Evolutionary conservation across 106 monocot genomes (phyloP).

Genomic region (Vanilla planifolia): DNA sequence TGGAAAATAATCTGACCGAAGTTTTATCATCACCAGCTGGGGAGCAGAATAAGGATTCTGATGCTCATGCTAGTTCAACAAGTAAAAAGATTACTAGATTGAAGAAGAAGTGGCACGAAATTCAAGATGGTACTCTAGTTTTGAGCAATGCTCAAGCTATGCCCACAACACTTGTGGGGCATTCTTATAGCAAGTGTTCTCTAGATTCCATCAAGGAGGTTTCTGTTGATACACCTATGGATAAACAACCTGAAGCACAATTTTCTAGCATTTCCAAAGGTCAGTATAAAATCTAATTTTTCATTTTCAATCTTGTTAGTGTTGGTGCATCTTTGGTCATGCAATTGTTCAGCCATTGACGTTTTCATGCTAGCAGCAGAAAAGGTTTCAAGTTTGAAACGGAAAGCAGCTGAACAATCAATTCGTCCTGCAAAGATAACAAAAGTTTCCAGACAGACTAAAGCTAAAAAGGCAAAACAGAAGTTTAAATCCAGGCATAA

Average conservation of each 20-base stretch:
- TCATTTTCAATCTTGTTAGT: background rate
- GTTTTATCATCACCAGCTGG: background rate
- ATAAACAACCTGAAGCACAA: background rate
- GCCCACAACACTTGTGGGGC: background rate
- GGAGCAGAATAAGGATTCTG: slow-evolving; percentile 10
- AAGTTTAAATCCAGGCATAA: slow-evolving; percentile 12
- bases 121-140: background rate
- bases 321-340: background rate
- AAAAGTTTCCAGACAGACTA: slow-evolving; percentile 10
- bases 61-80: slow-evolving; percentile 3
- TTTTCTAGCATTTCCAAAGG: slow-evolving; percentile 18
- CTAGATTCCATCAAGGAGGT: background rate
- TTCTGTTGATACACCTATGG: slow-evolving; percentile 5
- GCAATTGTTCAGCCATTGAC: background rate
- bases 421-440: slow-evolving; percentile 17
- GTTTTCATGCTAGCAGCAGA: slow-evolving; percentile 25
- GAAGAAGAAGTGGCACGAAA: slow-evolving; percentile 16
- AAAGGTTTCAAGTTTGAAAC: slow-evolving; percentile 26
- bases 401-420: slow-evolving; percentile 26
- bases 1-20: slow-evolving; percentile 9
- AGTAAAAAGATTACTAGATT: slow-evolving; percentile 20
- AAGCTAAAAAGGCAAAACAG: slow-evolving; percentile 20
- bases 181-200: slow-evolving; percentile 4
- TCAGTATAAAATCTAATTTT: slow-evolving; percentile 16
- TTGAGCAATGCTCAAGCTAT: slow-evolving; percentile 6